Base-by-base conservation (phyloP, 2,329 filamentous ascomycete genomes). In the Fusarium coffeatum region DNA sequence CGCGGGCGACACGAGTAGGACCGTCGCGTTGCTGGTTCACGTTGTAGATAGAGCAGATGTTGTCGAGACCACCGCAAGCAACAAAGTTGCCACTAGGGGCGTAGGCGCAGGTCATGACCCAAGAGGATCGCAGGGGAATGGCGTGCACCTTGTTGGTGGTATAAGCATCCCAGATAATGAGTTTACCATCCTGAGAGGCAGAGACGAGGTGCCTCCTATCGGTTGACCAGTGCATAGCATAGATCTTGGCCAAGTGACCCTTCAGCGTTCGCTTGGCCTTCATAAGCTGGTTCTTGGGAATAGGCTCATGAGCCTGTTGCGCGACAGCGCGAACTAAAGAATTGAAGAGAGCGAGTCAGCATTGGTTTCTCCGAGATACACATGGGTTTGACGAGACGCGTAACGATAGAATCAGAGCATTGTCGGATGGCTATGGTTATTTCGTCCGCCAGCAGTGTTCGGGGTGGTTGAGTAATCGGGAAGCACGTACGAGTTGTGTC, bases 41-140 rank as follows among this genome's bases (percentile, higher is more conserved):
- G 82, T 98, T 99, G 87, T 99, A 99, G 80, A 99, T 98, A 76
- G 95, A 98, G 87, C 96, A 98, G 79, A 99, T 98, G 83, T 99
- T 99, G 84, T 99, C 96, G 71, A 98, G 89, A 86, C 96, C 96
- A 88, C 96, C 96, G 80, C 96, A 99, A 59, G 96, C 96, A 63
- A 99, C 96, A 80, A 95, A 99, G 85, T 99, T 99, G 59, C 96
- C 96, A 79, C 94, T 97, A 15, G 96, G 96, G 66, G 96, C 95
- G 81, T 99, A 99, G 78, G 96, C 96, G 88, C 96, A 99, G 72
- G 96, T 99, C 96, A 99, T 99, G 83, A 99, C 96, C 96, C 96
- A 99, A 16, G 96, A 99, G 16, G 96, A 98, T 71, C 96, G 91
- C 63, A 99, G 87, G 34, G 96, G 96, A 76, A 99, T 98, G 80